Base-by-base conservation (phyloP, 2,329 filamentous ascomycete species). In the Fusarium annulatum region DNA sequence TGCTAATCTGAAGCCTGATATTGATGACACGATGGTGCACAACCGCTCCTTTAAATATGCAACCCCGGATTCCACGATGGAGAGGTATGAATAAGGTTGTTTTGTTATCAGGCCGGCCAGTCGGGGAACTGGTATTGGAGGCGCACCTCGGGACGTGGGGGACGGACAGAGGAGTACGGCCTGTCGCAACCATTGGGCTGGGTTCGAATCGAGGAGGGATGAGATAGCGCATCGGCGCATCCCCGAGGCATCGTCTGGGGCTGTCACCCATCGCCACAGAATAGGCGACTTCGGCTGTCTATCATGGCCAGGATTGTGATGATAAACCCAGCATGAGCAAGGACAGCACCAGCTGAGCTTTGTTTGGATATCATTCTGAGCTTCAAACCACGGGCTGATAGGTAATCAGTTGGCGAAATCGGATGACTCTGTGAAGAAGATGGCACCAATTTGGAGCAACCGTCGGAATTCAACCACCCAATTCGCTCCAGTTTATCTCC, bases 401-500 rank as follows among this genome's bases (percentile, higher is more conserved):
- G 11, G 5, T 26, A 46, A 45, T 38, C 56, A 30, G 56, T 38
- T 39, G 33, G 56, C 34, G 39, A 45, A 33, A 34, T 68, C 36
- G 34, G 36, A 62, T 39, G 30, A 55, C 19, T 42, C 34, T 33
- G 30, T 30, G n/a, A 69, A 57, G 39, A 58, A 52, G 19, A 56
- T 48, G 26, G 34, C 36, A 53, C 39, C 67, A 67, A 60, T 53
- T 58, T 52, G 33, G 51, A 49, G n/a, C 48, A 28, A n/a, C 42
- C 43, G 48, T 28, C 36, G 34, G 67, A 38, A 60, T 39, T 38
- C 26, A 19, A 42, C 64, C 75, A 74, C 71, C 73, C 71, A 73
- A 49, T 36, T 71, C 58, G 60, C 52, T 38, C 57, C 53, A 65
- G 68, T 66, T 69, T 77, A 77, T 77, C 71, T 76, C 51, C 30